phyloP scores from a whole-genome alignment of 2,329 filamentous ascomycete species.

The Allantophomopsis lycopodina region DNA sequence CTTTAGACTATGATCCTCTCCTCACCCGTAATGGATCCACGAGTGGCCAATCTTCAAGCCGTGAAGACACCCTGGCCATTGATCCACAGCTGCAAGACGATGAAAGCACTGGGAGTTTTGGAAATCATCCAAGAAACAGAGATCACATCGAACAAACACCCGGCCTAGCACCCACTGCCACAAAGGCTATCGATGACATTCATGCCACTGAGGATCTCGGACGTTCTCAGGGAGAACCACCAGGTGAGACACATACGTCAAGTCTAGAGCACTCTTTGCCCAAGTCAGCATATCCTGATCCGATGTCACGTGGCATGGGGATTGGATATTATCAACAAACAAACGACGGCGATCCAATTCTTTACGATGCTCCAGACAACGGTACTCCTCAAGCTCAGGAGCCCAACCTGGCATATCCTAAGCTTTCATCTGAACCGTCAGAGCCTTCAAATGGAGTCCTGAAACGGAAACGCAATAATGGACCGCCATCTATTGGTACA shows the following conservation, averaged over 20 bases:
- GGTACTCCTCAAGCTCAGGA: not conserved
- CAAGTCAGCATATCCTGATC: slow-evolving; percentile 9
- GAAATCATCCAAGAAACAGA: too few relatives aligned
- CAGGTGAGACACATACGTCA: too few relatives aligned
- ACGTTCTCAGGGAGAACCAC: too few relatives aligned
- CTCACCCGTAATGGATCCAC: not conserved
- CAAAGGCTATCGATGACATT: too few relatives aligned
- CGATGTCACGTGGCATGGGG: slow-evolving; percentile 15
- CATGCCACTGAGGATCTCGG: too few relatives aligned
- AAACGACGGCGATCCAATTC: slow-evolving; percentile 14
- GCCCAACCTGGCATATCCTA: not conserved
- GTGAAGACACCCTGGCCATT: slow-evolving; percentile 9
- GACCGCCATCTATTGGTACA: not conserved
- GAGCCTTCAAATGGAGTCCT: not conserved
- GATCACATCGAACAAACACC: too few relatives aligned
- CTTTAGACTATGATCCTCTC: slow-evolving; percentile 9
- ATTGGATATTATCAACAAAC: slow-evolving; percentile 15
- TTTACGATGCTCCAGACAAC: slow-evolving; percentile 13
- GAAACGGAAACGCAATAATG: not conserved
- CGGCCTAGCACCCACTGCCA: too few relatives aligned
- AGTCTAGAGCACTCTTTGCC: too few relatives aligned
- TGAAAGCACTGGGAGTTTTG: not conserved
- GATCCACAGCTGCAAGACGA: slow-evolving; percentile 12
- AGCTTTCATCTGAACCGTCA: not conserved
- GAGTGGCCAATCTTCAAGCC: not conserved